Evolutionary conservation across 805 yeast species (phyloP).

Genomic region (Hanseniaspora valbyensis): DNA sequence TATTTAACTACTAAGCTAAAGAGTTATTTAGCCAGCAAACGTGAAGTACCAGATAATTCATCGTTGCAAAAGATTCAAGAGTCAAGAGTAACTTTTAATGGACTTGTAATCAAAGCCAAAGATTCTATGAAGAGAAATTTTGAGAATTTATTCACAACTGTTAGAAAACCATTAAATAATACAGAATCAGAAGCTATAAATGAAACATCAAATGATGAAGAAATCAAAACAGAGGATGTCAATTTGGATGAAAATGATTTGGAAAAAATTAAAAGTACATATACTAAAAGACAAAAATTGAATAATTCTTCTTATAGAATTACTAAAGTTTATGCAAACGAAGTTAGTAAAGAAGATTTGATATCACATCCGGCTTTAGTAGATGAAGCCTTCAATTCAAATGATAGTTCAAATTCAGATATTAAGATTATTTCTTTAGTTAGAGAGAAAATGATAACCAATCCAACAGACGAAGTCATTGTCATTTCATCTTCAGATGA

Average conservation of each 20-base stretch:
- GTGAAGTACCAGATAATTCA: not conserved
- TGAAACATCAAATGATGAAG: too few species aligned
- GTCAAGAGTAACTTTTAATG: not conserved
- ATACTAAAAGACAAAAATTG: constrained; percentile 12
- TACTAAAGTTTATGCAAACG: constrained; percentile 8
- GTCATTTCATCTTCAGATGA: constrained; percentile 9
- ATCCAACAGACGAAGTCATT: constrained; percentile 13
- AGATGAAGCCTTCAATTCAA: not conserved
- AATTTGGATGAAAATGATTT: constrained; percentile 1
- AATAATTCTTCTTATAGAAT: constrained; percentile 7
- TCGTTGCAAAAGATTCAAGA: not conserved
- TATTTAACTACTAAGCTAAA: not conserved
- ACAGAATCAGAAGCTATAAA: too few species aligned
- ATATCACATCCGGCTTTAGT: constrained; percentile 2
- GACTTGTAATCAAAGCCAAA: not conserved
- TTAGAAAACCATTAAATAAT: not conserved
- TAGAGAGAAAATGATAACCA: constrained; percentile 7
- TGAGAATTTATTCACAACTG: too few species aligned
- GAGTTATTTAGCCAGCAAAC: not conserved
- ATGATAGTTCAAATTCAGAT: not conserved
- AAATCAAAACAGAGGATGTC: too few species aligned
- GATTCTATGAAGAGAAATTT: not conserved
- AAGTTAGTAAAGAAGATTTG: constrained; percentile 3
- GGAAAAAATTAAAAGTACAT: not conserved
- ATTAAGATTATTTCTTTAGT: not conserved